Percentiles rank a stretch among this genome's conserved stretches.
phyloP scores from a whole-genome alignment of 768 basidiomycete genomes.

The Tulasnella sp. region DNA sequence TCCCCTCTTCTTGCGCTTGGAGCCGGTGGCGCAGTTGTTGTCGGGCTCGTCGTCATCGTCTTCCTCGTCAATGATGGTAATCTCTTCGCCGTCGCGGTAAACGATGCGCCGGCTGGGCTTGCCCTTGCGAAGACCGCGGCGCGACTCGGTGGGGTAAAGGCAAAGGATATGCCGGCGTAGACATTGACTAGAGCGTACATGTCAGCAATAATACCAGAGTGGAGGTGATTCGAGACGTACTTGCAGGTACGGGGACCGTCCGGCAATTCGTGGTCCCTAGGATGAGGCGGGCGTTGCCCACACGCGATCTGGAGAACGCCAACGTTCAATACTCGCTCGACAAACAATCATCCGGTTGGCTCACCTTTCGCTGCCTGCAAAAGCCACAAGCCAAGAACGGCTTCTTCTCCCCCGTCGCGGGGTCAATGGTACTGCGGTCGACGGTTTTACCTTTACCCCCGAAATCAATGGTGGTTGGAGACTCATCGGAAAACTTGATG shows the following conservation, averaged over 20 bases:
- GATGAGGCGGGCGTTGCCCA: conserved; percentile 3
- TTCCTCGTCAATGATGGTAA: not conserved
- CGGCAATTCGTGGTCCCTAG: not conserved
- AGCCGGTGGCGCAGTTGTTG: not conserved
- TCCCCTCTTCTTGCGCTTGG: conserved; percentile 2
- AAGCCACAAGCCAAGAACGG: conserved; percentile 16
- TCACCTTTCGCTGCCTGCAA: conserved; percentile 11
- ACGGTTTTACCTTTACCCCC: not conserved
- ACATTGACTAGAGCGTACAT: conserved; percentile 5
- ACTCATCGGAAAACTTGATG: conserved; percentile 1
- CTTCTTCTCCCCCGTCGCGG: not conserved
- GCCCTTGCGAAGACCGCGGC: conserved; percentile 9
- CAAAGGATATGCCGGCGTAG: conserved; percentile 2
- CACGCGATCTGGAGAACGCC: conserved; percentile 14
- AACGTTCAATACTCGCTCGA: too few relatives aligned
- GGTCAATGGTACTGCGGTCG: not conserved
- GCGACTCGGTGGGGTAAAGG: conserved; percentile 13
- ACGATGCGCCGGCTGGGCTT: conserved; percentile 5
- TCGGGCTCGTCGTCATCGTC: conserved; percentile 1
- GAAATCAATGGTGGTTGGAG: not conserved
- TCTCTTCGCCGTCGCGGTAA: not conserved
- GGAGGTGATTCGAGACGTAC: not conserved
- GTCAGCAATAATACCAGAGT: not conserved
- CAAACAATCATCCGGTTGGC: too few relatives aligned
- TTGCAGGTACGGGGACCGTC: conserved; percentile 12